Evolutionary conservation across 148 eudicot species (phyloP).

Genomic region (Heliosperma pusillum): DNA sequence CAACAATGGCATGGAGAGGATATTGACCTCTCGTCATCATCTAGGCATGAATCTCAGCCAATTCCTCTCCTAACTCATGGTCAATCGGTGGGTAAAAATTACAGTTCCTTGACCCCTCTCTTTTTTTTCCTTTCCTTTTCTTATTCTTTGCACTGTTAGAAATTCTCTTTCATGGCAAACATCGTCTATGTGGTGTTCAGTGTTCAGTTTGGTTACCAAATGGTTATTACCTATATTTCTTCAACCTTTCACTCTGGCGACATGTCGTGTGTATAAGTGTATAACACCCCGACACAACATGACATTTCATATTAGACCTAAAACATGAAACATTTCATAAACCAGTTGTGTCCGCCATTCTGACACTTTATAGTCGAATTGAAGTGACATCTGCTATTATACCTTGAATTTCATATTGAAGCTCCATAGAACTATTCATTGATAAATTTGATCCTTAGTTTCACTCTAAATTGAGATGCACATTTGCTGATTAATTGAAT

Average conservation of each 20-base stretch:
- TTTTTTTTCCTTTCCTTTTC: not conserved
- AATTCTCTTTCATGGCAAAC: not conserved
- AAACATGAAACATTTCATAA: too few relatives aligned
- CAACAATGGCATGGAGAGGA: constrained; percentile 85
- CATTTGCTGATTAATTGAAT: not conserved
- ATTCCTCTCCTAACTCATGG: constrained; percentile 91
- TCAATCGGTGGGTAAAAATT: constrained; percentile 49
- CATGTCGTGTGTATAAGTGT: not conserved
- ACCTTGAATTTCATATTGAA: not conserved
- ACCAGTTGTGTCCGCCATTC: too few relatives aligned
- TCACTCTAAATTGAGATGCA: not conserved
- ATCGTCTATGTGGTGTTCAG: not conserved
- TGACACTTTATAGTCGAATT: too few relatives aligned
- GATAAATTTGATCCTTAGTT: not conserved
- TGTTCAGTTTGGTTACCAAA: not conserved
- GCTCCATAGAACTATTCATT: not conserved
- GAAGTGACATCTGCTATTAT: not conserved
- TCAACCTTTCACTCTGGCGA: not conserved
- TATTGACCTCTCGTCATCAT: constrained; percentile 72
- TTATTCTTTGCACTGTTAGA: not conserved
- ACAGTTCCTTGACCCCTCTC: not conserved
- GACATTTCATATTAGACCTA: not conserved
- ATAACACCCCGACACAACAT: not conserved
- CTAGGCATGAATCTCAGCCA: constrained; percentile 82
- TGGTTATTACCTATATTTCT: not conserved